Percentiles rank a stretch among this genome's conserved stretches.
Conservation (phyloP, 108 stramenopile species). For the Cyclotella choctawhatcheeana region DNA sequence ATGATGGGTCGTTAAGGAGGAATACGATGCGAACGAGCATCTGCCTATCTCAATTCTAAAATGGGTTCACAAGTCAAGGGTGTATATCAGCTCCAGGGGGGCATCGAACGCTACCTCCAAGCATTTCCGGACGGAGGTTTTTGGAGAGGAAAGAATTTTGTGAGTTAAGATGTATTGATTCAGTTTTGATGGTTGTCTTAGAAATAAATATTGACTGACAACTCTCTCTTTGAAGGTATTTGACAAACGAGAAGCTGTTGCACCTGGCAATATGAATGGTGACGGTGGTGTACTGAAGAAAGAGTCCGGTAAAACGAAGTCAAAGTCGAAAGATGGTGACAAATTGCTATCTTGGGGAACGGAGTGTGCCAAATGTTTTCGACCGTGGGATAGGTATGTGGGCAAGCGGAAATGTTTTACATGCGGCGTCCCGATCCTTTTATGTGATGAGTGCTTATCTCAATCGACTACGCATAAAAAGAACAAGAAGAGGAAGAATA, state of each 20-base stretch:
- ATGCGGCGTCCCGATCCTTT: constrained; percentile 91
- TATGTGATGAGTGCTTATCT: constrained; percentile 86
- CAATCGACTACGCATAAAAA: constrained; percentile 37
- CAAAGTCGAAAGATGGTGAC: constrained; percentile 14
- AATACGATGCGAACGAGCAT: constrained; percentile 89
- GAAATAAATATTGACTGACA: too few species aligned
- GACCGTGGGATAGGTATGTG: constrained; percentile 90
- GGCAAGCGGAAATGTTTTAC: constrained; percentile 91
- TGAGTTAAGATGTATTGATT: too few species aligned
- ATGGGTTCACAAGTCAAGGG: constrained; percentile 83
- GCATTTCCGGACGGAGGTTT: constrained; percentile 86
- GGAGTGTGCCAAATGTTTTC: constrained; percentile 61
- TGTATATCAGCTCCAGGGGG: constrained; percentile 90
- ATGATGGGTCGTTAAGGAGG: too few species aligned
- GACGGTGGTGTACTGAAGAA: constrained; percentile 83
- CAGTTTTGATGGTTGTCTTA: too few species aligned
- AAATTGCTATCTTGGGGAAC: constrained; percentile 46
- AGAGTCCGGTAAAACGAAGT: constrained; percentile 33
- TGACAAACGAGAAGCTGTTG: constrained; percentile 89
- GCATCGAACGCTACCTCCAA: constrained; percentile 85
- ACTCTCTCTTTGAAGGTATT: too few species aligned
- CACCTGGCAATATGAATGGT: constrained; percentile 75
- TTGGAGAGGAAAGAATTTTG: constrained; percentile 86
- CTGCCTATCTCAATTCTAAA: constrained; percentile 82
- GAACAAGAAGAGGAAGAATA: constrained; percentile 29